A percentile compares a stretch with the other conserved stretches of the same genome.
Evolutionary conservation across 164 flowering plant genomes (phyloP).

Genomic region (Umbellularia californica): DNA sequence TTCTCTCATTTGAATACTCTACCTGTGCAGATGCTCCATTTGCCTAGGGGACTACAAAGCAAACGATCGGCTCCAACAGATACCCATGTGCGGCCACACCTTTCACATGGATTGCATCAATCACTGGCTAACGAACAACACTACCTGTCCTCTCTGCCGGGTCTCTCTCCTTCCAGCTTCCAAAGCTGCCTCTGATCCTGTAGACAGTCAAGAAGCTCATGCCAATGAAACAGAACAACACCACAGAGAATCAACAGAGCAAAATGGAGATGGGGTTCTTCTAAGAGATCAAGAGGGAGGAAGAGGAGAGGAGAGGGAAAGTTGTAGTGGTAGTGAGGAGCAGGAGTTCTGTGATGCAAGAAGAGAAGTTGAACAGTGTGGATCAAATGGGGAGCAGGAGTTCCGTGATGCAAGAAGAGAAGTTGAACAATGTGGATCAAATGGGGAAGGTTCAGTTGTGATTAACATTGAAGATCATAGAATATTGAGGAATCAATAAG

Average conservation of each 20-base stretch:
- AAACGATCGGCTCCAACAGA: slow-evolving; percentile 76
- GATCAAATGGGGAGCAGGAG: slow-evolving; percentile 6
- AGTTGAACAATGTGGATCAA: slow-evolving; percentile 10
- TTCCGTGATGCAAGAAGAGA: slow-evolving; percentile 1
- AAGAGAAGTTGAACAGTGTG: slow-evolving; percentile 6
- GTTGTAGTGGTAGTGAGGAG: slow-evolving; percentile 7
- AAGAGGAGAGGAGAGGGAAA: slow-evolving; percentile 14
- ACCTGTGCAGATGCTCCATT: slow-evolving; percentile 65
- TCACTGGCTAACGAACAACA: slow-evolving; percentile 54
- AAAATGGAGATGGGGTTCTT: slow-evolving; percentile 9
- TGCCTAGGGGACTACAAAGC: slow-evolving; percentile 81
- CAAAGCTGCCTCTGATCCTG: slow-evolving; percentile 22
- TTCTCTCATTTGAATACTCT: background rate
- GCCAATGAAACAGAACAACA: slow-evolving; percentile 7
- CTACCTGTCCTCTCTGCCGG: slow-evolving; percentile 76
- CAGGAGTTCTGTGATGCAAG: slow-evolving; percentile 10
- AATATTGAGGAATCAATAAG: no score
- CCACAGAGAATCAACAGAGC: slow-evolving; percentile 4
- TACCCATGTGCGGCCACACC: slow-evolving; percentile 77
- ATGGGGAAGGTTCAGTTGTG: slow-evolving; percentile 9
- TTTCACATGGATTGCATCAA: slow-evolving; percentile 83
- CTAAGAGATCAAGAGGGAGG: slow-evolving; percentile 8
- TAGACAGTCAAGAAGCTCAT: slow-evolving; percentile 8
- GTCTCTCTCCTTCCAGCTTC: slow-evolving; percentile 42
- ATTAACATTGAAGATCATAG: slow-evolving; percentile 4